Evolutionary conservation across 2,329 filamentous ascomycete species (phyloP), one percentile per base, ranked within the genome.

Genomic region (Ophiocordyceps camponoti-rufipedis): DNA sequence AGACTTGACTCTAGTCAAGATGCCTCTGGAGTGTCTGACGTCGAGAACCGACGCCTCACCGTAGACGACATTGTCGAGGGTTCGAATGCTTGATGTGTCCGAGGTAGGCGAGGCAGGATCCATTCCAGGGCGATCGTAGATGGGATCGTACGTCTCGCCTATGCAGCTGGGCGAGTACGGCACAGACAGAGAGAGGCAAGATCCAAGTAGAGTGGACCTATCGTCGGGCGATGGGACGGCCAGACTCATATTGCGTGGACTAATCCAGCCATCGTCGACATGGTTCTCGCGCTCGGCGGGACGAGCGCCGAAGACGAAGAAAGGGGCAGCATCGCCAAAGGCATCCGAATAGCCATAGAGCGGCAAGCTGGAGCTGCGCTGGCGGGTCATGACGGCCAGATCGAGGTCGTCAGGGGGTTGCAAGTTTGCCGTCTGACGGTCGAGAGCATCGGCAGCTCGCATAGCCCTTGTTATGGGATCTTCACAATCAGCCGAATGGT

Each of bases 401-500:
- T 72, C 70, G n/a, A 72, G 55, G 40, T 71, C 66, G 45, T 65
- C 62, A 43, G 54, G 62, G 0, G 65, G 63, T 49, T 78, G 72
- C n/a, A 78, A 56, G 19, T 60, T 69, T 43, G 68, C 72, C 0
- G 74, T 78, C 49, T 73, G 62, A 45, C 64, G 64, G 52, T 79
- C 71, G 35, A 79, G 62, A 2, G 68, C 69, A 46, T 78, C 74
- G 8, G 74, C 75, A 14, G 72, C 73, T 52, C 69, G 65, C 72
- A 78, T 78, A 33, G 74, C 73, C 51, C 61, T 65, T 19, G 64
- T 67, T 47, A 67, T 69, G 41, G 72, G 71, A 51, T 77, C 72
- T 39, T 65, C 58, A n/a, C 53, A 46, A 32, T 52, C 49, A n/a
- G 52, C 47, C 39, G 28, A 8, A 43, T 35, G 14, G 41, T 18